A percentile compares a stretch with the other conserved stretches of the same genome.
Evolutionary conservation across 1,284 basidiomycete species (phyloP).

Genomic region (Rhodotorula glutinis): DNA sequence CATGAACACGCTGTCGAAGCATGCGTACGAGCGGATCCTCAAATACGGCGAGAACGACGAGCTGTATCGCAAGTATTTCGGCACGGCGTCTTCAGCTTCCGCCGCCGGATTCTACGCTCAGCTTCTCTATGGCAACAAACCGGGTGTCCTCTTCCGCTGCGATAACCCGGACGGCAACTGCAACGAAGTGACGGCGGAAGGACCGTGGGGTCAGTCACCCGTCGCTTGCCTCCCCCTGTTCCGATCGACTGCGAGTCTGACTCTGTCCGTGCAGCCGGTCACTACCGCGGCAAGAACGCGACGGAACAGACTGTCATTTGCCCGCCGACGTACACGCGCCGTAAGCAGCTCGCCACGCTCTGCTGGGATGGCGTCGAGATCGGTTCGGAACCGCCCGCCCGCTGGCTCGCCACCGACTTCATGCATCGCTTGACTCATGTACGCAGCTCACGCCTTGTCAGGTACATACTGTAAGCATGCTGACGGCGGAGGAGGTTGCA

Average conservation of each 20-base stretch:
- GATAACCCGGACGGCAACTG: background rate
- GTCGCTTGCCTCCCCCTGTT: background rate
- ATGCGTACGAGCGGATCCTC: background rate
- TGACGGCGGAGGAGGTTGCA: no score
- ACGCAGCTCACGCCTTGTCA: no score
- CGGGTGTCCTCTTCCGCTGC: background rate
- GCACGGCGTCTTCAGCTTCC: background rate
- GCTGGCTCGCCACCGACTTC: background rate
- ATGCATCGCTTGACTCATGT: background rate
- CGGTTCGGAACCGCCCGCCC: background rate
- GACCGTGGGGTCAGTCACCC: background rate
- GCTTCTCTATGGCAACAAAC: background rate
- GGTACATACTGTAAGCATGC: no score
- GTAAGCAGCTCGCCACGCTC: background rate
- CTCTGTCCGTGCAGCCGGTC: background rate
- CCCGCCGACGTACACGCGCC: background rate
- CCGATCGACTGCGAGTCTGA: background rate
- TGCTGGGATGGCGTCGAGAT: background rate
- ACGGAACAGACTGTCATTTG: background rate
- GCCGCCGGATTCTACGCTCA: background rate
- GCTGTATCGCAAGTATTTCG: background rate
- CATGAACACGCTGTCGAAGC: background rate
- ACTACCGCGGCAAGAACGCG: slow-evolving; percentile 1
- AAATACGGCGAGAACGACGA: background rate
- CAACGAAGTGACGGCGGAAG: background rate